Evolutionary conservation across 495 filamentous ascomycete genomes (phyloP), one percentile per base, ranked within the genome.

Genomic region (Lophiostoma macrostomum): DNA sequence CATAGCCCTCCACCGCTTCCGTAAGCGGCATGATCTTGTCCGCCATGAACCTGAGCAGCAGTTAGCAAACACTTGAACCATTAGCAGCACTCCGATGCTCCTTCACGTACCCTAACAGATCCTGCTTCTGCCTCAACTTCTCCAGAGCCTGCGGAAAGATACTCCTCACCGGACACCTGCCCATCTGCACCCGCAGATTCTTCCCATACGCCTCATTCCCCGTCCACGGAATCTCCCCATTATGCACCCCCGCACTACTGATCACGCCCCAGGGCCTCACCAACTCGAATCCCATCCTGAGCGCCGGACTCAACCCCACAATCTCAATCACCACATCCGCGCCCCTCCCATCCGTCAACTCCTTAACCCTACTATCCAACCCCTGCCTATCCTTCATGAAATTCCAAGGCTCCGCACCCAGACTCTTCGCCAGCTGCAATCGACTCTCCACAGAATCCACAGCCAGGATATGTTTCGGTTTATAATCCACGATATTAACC

Each of bases 281-380:
- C 31, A 96, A 70, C 35, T 96, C 90, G 68, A 87, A 96, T 0
- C 81, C 88, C 48, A 88, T 89, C 66, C 77, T 81, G 65, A 96
- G 69, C 14, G 93, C 93, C 46, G 85, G 81, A 44, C 84, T 90
- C 60, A 88, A 69, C 1, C 93, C 93, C 6, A 98, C 93, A 5
- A 95, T 87, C 70, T 98, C 93, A 61, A 97, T 82, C 8, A 95
- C 85, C 3, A 85, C 84, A 75, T 98, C 93, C 0, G 90, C 93
- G 2, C 93, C 93, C 24, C 93, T 74, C 0, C 90, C 89, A 7
- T 85, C 78, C 0, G 88, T 96, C 45, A 85, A 75, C 60, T 91
- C 88, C 64, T 78, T 75, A 19, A 96, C 83, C 36, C 87, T 76
- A 64, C 76, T 74, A 35, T 84, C 73, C 68, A 95, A 72, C 4